Conservation (phyloP, 192 early-diverging fungal species). For the Backusella morwellensis region DNA sequence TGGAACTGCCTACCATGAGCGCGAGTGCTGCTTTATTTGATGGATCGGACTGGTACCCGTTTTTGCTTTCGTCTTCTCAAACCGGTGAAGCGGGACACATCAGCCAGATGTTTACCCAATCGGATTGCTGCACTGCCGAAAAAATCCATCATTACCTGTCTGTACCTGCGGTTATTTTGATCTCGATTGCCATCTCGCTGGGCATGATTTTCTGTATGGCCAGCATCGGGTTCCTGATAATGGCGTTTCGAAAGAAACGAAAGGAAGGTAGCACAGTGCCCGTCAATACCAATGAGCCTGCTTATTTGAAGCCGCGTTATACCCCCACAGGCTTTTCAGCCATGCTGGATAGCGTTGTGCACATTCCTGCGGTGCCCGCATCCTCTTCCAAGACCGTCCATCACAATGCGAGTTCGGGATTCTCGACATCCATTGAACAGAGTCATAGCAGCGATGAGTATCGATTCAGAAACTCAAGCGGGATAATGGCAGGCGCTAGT, state of each 20-base stretch:
- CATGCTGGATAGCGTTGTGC: constrained; percentile 19
- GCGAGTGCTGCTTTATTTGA: constrained; percentile 46
- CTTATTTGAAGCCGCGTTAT: constrained; percentile 5
- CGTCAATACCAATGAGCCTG: constrained; percentile 5
- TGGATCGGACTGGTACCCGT: constrained; percentile 47
- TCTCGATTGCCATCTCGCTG: constrained; percentile 67
- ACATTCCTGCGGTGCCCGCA: background rate
- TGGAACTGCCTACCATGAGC: constrained; percentile 35
- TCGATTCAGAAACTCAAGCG: background rate
- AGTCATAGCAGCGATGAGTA: background rate
- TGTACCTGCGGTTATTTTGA: constrained; percentile 62
- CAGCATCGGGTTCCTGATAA: constrained; percentile 51
- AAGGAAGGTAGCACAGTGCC: background rate
- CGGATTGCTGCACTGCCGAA: background rate
- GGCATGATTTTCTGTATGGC: constrained; percentile 64
- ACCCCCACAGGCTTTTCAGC: background rate
- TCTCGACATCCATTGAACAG: background rate
- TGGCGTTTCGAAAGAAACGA: constrained; percentile 24
- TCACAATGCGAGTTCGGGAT: background rate
- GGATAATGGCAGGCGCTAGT: background rate
- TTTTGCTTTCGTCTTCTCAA: constrained; percentile 29
- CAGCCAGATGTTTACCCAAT: constrained; percentile 19
- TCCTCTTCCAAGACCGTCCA: background rate
- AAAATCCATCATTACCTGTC: constrained; percentile 32
- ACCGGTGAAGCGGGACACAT: constrained; percentile 21